These are phyloP conservation scores for Telfairia occidentalis DNA, from an alignment of 331 rosid species.

Conservation along the genomic window DNA sequence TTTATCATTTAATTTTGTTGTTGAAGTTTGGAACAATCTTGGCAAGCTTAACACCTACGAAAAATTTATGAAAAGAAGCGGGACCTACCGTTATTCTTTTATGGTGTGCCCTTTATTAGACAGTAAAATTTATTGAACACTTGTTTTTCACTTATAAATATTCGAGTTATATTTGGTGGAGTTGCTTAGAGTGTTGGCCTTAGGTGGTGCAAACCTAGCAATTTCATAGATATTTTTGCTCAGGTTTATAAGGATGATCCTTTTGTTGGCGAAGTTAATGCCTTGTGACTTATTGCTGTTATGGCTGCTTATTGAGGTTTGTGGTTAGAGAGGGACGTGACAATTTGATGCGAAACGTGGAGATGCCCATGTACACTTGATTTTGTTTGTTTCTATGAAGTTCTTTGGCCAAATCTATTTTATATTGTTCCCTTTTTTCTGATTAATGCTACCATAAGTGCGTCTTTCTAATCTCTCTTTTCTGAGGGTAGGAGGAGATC, in stretches of 20 bases:
- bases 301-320: conserved; percentile 3
- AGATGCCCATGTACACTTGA: not conserved
- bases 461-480: not conserved
- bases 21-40: not conserved
- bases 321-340: not conserved
- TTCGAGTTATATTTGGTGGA: not conserved
- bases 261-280: not conserved
- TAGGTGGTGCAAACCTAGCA: not conserved
- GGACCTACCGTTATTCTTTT: not conserved
- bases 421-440: not conserved
- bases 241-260: not conserved
- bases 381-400: not conserved
- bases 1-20: conserved; percentile 13
- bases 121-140: not conserved
- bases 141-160: not conserved
- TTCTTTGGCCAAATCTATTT: not conserved
- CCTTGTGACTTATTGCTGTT: not conserved
- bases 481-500: not conserved
- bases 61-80: not conserved
- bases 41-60: not conserved
- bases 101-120: not conserved
- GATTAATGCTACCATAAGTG: not conserved
- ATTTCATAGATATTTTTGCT: not conserved
- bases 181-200: conserved; percentile 3
- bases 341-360: not conserved